Base-by-base conservation (phyloP, 1,139 yeast species). In the Pichia sp. region DNA sequence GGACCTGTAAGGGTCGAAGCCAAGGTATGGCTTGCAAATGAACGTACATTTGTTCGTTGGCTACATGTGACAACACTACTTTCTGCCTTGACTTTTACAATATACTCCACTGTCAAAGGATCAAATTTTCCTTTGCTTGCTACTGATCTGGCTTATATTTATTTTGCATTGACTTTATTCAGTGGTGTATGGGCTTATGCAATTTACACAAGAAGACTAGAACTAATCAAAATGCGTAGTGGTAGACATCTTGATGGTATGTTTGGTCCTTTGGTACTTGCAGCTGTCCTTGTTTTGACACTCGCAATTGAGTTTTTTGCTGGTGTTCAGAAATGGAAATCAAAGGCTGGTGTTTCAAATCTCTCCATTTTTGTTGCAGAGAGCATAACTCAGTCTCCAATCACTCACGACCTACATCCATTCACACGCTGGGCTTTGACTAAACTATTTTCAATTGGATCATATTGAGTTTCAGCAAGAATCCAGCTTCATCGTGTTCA, bases 21-120 rank as follows among this genome's bases (percentile, higher is more conserved):
- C 36, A 93, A 93, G 70, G 99, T 93, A 42, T 93, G 99, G 98
- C 77, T 93, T 59, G 99, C 99, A 38, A 93, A 93, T 68, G 99
- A 93, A 74, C 87, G 99, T 72, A 93, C 99, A 2, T 92, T 92
- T 73, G 87, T 89, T 75, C 82, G 95, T 71, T 93, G 99, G 99
- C 77, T 93, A 61, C 93, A 87, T 65, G 93, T 92, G 8, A 87
- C 96, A n/a, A 83, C 95, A 0, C 75, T 93, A 66, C 76, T 93
- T 61, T 83, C 96, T n/a, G 85, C 93, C 0, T 75, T 93, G 65
- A 90, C 98, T 0, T 90, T 92, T 67, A 79, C 96, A 15, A 80
- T 93, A 54, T 88, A 88, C 74, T 80, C 84, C 43, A 84, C 96
- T 13, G 87, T 90, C 15, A 75, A 77, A 58, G 77, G 78, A 50